Percentiles rank a stretch among this genome's conserved stretches.
These are phyloP conservation scores for Tylopilus sp. DNA, from an alignment of 1,284 basidiomycete species.

Conservation along the genomic window DNA sequence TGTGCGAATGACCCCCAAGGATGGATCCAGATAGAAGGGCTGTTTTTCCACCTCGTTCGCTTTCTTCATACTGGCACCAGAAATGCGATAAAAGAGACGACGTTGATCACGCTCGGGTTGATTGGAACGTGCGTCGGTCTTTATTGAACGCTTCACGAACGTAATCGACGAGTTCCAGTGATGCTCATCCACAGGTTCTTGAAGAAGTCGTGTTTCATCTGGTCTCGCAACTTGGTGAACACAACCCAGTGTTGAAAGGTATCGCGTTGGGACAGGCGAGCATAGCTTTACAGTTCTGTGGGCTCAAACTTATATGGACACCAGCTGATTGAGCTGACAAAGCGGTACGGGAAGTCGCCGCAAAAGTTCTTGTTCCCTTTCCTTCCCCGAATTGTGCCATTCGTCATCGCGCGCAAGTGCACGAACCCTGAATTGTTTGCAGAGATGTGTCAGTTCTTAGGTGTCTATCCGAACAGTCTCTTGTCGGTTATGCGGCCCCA, in stretches of 20 bases:
- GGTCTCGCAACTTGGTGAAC: slow-evolving; percentile 64
- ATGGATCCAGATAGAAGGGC: slow-evolving; percentile 36
- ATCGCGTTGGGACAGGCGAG: slow-evolving; percentile 61
- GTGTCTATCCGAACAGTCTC: slow-evolving; percentile 56
- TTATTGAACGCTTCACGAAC: not conserved
- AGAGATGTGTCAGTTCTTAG: slow-evolving; percentile 64
- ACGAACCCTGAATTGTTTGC: slow-evolving; percentile 55
- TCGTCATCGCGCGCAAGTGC: slow-evolving; percentile 58
- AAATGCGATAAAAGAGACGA: slow-evolving; percentile 53
- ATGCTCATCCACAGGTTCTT: slow-evolving; percentile 49
- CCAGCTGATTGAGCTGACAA: slow-evolving; percentile 61
- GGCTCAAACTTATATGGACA: slow-evolving; percentile 12
- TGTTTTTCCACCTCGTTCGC: slow-evolving; percentile 48
- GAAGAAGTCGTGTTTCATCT: slow-evolving; percentile 62
- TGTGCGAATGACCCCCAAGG: slow-evolving; percentile 33
- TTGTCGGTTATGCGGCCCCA: slow-evolving; percentile 61
- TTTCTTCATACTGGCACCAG: slow-evolving; percentile 42
- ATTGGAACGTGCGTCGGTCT: slow-evolving; percentile 56
- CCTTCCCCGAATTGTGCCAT: slow-evolving; percentile 64
- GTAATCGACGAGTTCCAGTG: slow-evolving; percentile 35
- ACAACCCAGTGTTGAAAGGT: slow-evolving; percentile 65
- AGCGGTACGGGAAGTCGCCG: slow-evolving; percentile 58
- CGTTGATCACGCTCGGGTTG: slow-evolving; percentile 54
- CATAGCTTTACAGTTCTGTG: slow-evolving; percentile 1
- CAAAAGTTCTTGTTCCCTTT: slow-evolving; percentile 72